Evolutionary conservation across 2,329 filamentous ascomycete species (phyloP).

Genomic region (Pseudogymnoascus sp.): DNA sequence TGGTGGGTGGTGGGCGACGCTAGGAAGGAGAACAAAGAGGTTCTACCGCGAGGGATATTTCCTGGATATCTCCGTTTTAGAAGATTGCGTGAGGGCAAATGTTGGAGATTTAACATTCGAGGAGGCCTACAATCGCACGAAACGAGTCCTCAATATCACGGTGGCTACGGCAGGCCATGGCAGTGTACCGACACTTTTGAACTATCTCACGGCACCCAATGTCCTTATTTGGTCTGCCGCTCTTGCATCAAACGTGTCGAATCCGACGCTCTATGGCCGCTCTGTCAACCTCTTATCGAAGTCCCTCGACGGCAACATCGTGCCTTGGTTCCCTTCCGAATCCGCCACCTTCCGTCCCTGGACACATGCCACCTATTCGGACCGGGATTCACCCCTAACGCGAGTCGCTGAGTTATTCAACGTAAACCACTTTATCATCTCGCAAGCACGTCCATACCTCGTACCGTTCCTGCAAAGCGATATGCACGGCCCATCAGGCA

Average conservation of each 20-base stretch:
- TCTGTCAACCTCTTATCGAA: conserved; percentile 53
- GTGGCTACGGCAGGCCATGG: conserved; percentile 67
- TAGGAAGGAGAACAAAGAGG: conserved; percentile 57
- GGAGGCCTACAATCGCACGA: conserved; percentile 80
- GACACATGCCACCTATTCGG: conserved; percentile 45
- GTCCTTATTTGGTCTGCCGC: conserved; percentile 62
- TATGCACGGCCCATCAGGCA: conserved; percentile 64
- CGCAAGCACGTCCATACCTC: conserved; percentile 82
- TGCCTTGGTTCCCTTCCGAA: conserved; percentile 46
- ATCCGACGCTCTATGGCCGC: conserved; percentile 41
- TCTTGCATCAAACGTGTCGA: conserved; percentile 47
- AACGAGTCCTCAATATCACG: conserved; percentile 84
- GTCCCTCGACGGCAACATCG: conserved; percentile 49
- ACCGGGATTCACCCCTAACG: conserved; percentile 50
- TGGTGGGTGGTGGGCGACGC: conserved; percentile 42
- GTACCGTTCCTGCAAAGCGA: conserved; percentile 78
- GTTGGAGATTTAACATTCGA: conserved; percentile 88
- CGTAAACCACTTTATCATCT: conserved; percentile 86
- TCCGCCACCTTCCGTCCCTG: conserved; percentile 48
- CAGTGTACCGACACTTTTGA: conserved; percentile 76
- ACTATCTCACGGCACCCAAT: conserved; percentile 88
- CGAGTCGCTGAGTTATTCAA: conserved; percentile 61
- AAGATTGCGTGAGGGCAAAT: conserved; percentile 76
- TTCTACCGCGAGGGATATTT: conserved; percentile 75
- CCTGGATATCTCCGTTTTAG: conserved; percentile 71